phyloP scores from a whole-genome alignment of 257 asterid genomes.

The Solanum tarapatanum region DNA sequence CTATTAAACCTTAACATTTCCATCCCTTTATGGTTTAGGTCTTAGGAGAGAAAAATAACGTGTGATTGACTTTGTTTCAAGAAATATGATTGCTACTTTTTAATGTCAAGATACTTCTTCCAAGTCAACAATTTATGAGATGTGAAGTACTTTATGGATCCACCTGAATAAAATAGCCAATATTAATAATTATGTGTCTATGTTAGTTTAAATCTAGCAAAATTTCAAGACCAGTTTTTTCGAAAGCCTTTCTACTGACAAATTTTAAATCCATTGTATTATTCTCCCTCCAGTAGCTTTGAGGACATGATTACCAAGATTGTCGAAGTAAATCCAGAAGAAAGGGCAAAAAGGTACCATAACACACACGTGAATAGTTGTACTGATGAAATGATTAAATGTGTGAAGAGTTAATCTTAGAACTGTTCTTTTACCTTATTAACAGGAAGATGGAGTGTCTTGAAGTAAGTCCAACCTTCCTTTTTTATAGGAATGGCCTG shows the following conservation, averaged over 20 bases:
- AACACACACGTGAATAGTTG: background rate
- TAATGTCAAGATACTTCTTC: background rate
- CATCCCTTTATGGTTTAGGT: background rate
- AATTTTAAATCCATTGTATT: background rate
- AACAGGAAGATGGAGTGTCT: conserved; percentile 4
- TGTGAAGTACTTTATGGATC: background rate
- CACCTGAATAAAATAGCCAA: background rate
- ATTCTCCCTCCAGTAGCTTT: background rate
- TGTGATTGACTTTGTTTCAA: background rate
- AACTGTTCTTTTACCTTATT: background rate
- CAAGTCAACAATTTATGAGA: background rate
- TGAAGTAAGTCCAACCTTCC: background rate
- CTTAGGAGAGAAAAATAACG: background rate
- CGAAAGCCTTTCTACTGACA: background rate
- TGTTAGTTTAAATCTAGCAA: background rate
- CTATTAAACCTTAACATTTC: background rate
- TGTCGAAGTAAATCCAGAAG: conserved; percentile 3
- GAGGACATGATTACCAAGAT: conserved; percentile 2
- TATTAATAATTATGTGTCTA: background rate
- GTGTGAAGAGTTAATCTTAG: background rate
- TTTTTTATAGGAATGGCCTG: background rate
- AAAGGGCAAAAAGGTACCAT: conserved; percentile 4
- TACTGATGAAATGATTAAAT: background rate
- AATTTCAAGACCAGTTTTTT: background rate
- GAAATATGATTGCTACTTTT: background rate